Evolutionary conservation across 306 rosid genomes (phyloP).

Genomic region (Vigna nakashimae): DNA sequence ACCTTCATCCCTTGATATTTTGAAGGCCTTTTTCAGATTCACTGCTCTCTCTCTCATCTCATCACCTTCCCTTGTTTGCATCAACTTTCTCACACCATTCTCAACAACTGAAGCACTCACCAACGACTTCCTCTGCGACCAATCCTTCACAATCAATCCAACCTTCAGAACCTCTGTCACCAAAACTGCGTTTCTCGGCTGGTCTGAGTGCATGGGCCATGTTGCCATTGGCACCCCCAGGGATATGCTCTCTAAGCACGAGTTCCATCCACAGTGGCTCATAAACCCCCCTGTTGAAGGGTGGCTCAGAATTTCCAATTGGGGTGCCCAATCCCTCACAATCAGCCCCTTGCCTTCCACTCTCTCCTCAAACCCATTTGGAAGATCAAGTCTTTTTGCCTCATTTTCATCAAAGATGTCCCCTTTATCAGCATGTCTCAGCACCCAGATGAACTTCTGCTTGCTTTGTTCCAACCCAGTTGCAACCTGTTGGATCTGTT

Average conservation of each 20-base stretch:
- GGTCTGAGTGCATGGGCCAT: slow-evolving; percentile 51
- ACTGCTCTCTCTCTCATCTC: slow-evolving; percentile 53
- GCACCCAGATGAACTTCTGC: slow-evolving; percentile 63
- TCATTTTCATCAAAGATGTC: slow-evolving; percentile 44
- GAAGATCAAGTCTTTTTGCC: slow-evolving; percentile 41
- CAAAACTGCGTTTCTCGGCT: slow-evolving; percentile 35
- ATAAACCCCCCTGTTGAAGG: slow-evolving; percentile 45
- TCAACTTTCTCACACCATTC: slow-evolving; percentile 48
- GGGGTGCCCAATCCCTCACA: slow-evolving; percentile 48
- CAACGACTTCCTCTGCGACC: slow-evolving; percentile 50
- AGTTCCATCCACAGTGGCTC: slow-evolving; percentile 52
- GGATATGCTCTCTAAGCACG: slow-evolving; percentile 36
- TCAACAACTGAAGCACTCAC: slow-evolving; percentile 45
- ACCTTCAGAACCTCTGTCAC: slow-evolving; percentile 32
- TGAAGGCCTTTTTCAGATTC: slow-evolving; percentile 43
- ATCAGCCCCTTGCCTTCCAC: slow-evolving; percentile 16
- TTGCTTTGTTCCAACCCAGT: slow-evolving; percentile 61
- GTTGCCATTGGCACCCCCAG: slow-evolving; percentile 48
- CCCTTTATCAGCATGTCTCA: slow-evolving; percentile 57
- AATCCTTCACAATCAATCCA: slow-evolving; percentile 43
- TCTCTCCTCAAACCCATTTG: slow-evolving; percentile 35
- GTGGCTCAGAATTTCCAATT: slow-evolving; percentile 46
- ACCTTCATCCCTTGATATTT: slow-evolving; percentile 45
- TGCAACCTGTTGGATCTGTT: slow-evolving; percentile 58
- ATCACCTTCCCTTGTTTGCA: slow-evolving; percentile 58